These are phyloP conservation scores for Talaromyces sp. DNA, from an alignment of 2,329 filamentous ascomycete species.

Conservation along the genomic window DNA sequence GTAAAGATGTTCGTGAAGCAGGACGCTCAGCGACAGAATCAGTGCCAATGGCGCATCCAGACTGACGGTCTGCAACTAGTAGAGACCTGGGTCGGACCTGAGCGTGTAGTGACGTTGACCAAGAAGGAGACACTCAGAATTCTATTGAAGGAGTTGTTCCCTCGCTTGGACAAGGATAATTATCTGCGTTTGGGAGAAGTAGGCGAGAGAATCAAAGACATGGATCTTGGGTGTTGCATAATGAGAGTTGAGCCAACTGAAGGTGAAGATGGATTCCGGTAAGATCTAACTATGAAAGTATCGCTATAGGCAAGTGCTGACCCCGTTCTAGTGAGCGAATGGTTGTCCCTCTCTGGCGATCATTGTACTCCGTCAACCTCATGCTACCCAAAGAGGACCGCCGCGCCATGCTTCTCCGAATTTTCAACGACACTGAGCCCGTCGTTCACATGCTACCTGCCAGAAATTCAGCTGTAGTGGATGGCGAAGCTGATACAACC, in stretches of 20 bases:
- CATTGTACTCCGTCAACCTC: slow-evolving; percentile 84
- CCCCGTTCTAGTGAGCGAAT: slow-evolving; percentile 62
- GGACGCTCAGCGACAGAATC: slow-evolving; percentile 78
- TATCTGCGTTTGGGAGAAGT: slow-evolving; percentile 82
- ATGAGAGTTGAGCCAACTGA: slow-evolving; percentile 75
- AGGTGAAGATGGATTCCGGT: slow-evolving; percentile 56
- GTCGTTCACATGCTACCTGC: slow-evolving; percentile 59
- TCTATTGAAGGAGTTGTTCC: slow-evolving; percentile 94
- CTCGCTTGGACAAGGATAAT: slow-evolving; percentile 71
- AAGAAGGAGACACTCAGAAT: slow-evolving; percentile 76
- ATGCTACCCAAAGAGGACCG: slow-evolving; percentile 99
- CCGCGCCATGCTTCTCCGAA: slow-evolving; percentile 80
- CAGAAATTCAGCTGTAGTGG: neutral
- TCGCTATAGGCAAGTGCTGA: slow-evolving; percentile 20
- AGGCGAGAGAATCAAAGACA: slow-evolving; percentile 72
- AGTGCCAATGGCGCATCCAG: slow-evolving; percentile 94
- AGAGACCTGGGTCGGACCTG: slow-evolving; percentile 80
- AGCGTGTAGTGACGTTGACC: slow-evolving; percentile 69
- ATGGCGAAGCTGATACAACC: neutral
- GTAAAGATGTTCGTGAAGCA: slow-evolving; percentile 99
- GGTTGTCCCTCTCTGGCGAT: slow-evolving; percentile 91
- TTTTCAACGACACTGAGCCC: slow-evolving; percentile 86
- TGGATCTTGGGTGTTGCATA: slow-evolving; percentile 89
- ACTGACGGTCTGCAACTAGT: slow-evolving; percentile 88
- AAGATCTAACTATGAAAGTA: slow-evolving; percentile 20